Conservation (phyloP, 805 yeast genomes). For the Candida saitoana region DNA sequence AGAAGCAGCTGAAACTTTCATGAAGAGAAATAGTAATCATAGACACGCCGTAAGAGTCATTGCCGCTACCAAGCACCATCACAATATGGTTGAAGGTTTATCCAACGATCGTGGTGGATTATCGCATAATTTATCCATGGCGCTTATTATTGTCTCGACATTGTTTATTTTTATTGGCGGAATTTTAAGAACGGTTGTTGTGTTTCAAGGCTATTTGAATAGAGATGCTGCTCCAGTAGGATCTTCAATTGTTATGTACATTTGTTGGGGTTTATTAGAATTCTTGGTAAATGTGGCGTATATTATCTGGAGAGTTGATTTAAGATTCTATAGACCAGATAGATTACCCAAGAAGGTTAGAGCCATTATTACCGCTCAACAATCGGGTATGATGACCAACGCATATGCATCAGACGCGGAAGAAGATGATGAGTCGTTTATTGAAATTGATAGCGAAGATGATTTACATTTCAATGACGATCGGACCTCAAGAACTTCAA, state of each 20-base stretch:
- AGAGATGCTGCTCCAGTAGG: conserved; percentile 19
- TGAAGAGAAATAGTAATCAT: conserved; percentile 46
- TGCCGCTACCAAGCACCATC: conserved; percentile 49
- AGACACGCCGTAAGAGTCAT: conserved; percentile 56
- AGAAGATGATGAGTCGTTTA: conserved; percentile 15
- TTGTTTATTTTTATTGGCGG: conserved; percentile 49
- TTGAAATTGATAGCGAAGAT: conserved; percentile 2
- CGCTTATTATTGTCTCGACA: conserved; percentile 46
- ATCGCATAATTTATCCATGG: conserved; percentile 51
- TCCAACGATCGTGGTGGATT: conserved; percentile 39
- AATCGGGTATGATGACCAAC: conserved; percentile 28
- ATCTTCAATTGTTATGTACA: conserved; percentile 58
- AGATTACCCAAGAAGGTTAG: conserved; percentile 38
- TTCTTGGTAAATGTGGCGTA: conserved; percentile 52
- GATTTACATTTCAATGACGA: conserved; percentile 4
- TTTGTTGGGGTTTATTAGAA: conserved; percentile 68
- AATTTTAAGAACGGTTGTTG: conserved; percentile 37
- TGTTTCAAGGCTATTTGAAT: conserved; percentile 17
- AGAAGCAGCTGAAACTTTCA: conserved; percentile 45
- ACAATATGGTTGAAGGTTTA: conserved; percentile 36
- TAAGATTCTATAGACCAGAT: conserved; percentile 79
- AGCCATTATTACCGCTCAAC: conserved; percentile 41
- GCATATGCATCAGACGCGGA: conserved; percentile 19
- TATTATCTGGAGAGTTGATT: conserved; percentile 62
- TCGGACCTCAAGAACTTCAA: background rate